Base-by-base conservation (phyloP, 352 stramenopile genomes). In the Phytophthora palmivora region DNA sequence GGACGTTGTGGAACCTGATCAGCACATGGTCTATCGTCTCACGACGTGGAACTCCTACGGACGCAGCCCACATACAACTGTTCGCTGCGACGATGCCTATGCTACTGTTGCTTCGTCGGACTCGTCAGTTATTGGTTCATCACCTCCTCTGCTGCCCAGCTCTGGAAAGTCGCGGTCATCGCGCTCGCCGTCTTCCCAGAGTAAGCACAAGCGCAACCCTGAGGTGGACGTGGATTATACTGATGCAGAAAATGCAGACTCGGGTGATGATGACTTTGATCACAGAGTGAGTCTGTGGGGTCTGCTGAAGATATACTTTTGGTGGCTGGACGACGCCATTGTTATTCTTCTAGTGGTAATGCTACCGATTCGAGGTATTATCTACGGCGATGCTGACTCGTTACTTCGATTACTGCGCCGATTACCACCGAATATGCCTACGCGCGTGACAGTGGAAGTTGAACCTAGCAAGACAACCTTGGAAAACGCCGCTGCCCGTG, bases 241-340 rank as follows among this genome's bases (percentile, higher is more conserved):
- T 42, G 58, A 57, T 12, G 46, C n/a, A 32, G 34, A 53, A 6
- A 19, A 47, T 7, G 37, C 22, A 4, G 36, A 55, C 30, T 38
- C 16, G 24, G 24, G 24, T 4, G 41, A 58, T 15, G 55, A 72
- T 11, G 52, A 63, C 18, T 44, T 61, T 22, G 24, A 70, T 28
- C 52, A 61, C 37, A 22, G 49, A 71, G 11, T 59, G 15, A 47
- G 72, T n/a, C 30, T 82, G 19, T 80, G 83, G 43, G 63, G 66
- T 8, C 32, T 85, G 39, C 54, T 93, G 24, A 90, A 87, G 51
- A 73, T 75, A 15, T 92, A 92, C 57, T 68, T 92, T 28, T 95
- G 85, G 84, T 95, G 87, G 87, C 70, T 95, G n/a, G 84, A 95
- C 45, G 87, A 95, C 51, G 83, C 79, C 3, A 89, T 95, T 39